Conservation (phyloP, 2,329 filamentous ascomycete genomes). For the Corynespora cassiicola region DNA sequence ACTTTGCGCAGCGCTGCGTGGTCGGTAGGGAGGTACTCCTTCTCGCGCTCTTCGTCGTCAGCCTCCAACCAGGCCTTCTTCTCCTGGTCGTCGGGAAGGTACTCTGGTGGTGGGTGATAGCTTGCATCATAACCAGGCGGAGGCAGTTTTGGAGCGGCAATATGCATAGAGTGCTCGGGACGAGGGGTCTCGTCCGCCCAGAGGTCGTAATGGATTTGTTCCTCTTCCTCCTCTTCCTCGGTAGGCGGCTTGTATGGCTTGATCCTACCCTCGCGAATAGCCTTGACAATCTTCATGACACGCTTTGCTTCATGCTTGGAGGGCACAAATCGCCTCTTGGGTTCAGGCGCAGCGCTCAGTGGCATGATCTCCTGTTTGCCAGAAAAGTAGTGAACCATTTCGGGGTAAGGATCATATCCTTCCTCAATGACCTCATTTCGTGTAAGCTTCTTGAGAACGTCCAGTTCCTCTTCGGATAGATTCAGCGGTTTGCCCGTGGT, state of each 20-base stretch:
- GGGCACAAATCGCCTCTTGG: slow-evolving; percentile 92
- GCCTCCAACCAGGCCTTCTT: slow-evolving; percentile 82
- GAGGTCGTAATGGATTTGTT: slow-evolving; percentile 81
- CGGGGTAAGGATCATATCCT: slow-evolving; percentile 90
- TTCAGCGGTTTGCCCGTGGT: slow-evolving; percentile 91
- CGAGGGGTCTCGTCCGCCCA: slow-evolving; percentile 92
- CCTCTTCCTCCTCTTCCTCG: slow-evolving; percentile 75
- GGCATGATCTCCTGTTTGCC: slow-evolving; percentile 93
- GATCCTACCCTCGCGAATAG: slow-evolving; percentile 92
- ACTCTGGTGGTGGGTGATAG: slow-evolving; percentile 95
- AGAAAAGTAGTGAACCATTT: slow-evolving; percentile 93
- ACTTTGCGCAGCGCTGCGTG: slow-evolving; percentile 88
- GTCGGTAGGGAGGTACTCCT: slow-evolving; percentile 83
- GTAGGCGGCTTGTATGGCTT: slow-evolving; percentile 83
- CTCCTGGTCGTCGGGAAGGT: slow-evolving; percentile 86
- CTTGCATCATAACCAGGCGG: slow-evolving; percentile 95
- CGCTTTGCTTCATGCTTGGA: slow-evolving; percentile 97
- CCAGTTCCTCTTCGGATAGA: slow-evolving; percentile 84
- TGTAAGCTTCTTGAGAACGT: slow-evolving; percentile 86
- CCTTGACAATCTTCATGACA: slow-evolving; percentile 95
- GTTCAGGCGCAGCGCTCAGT: slow-evolving; percentile 90
- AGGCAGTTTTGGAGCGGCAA: slow-evolving; percentile 90
- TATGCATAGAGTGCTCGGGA: slow-evolving; percentile 88
- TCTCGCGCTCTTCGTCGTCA: slow-evolving; percentile 90
- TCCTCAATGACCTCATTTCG: slow-evolving; percentile 87